Conservation (phyloP, 2,329 filamentous ascomycete genomes). For the Alternaria arborescens region DNA sequence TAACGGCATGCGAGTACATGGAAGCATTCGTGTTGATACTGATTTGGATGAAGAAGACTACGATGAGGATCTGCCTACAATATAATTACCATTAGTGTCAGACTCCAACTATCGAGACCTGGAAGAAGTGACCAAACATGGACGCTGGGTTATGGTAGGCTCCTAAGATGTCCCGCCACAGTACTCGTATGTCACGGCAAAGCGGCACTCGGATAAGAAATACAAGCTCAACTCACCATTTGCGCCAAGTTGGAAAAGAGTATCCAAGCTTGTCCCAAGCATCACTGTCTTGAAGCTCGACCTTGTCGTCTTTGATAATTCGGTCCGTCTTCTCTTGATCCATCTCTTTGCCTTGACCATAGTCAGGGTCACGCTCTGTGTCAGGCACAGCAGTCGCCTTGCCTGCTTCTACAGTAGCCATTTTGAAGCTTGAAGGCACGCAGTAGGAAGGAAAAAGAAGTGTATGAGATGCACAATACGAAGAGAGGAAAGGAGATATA, state of each 20-base stretch:
- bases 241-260: conserved; percentile 57
- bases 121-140: background rate
- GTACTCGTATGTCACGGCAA: conserved; percentile 1
- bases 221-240: conserved; percentile 39
- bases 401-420: conserved; percentile 20
- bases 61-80: conserved; percentile 55
- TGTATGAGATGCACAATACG: background rate
- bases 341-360: conserved; percentile 25
- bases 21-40: conserved; percentile 65
- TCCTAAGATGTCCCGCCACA: background rate
- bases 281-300: conserved; percentile 51
- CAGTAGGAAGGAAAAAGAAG: background rate
- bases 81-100: background rate
- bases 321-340: conserved; percentile 30
- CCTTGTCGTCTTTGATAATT: conserved; percentile 38
- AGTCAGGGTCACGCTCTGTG: conserved; percentile 32
- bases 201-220: conserved; percentile 36
- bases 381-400: conserved; percentile 34
- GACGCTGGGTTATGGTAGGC: background rate
- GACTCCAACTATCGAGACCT: background rate
- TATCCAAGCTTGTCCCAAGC: conserved; percentile 56
- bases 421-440: conserved; percentile 1
- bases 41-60: conserved; percentile 63
- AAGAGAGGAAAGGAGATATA: conserved; percentile 1
- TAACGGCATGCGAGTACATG: conserved; percentile 59